These are phyloP conservation scores for Hordeum marinum DNA, from an alignment of 176 grass and related monocot species.

Conservation along the genomic window DNA sequence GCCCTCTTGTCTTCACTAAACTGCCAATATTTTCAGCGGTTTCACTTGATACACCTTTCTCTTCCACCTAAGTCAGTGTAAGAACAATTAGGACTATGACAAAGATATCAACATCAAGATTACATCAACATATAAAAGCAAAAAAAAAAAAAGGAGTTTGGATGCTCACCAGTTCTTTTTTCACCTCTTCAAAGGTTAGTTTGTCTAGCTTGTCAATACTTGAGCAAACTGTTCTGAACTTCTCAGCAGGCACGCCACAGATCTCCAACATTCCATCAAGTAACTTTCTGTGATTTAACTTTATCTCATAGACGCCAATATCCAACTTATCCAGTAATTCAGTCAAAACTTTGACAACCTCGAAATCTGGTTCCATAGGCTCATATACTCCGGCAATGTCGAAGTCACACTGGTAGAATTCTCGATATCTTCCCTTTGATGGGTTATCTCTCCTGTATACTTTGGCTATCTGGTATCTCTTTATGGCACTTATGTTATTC, in stretches of 20 bases:
- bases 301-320: constrained; percentile 90
- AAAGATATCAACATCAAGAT: constrained; percentile 1
- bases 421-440: constrained; percentile 89
- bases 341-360: constrained; percentile 86
- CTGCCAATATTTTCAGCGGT: constrained; percentile 77
- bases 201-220: constrained; percentile 98
- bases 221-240: constrained; percentile 98
- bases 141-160: background rate
- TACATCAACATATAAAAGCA: background rate
- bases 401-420: constrained; percentile 98
- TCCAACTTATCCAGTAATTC: constrained; percentile 86
- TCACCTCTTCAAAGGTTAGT: constrained; percentile 85
- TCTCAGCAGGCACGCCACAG: constrained; percentile 89
- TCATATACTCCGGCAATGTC: constrained; percentile 90
- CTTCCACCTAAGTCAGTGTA: constrained; percentile 57
- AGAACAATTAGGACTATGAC: background rate
- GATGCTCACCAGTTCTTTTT: constrained; percentile 80
- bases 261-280: constrained; percentile 96
- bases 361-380: constrained; percentile 89
- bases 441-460: constrained; percentile 99
- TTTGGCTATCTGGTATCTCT: constrained; percentile 97
- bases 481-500: constrained; percentile 78
- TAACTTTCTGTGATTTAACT: constrained; percentile 89
- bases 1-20: constrained; percentile 79
- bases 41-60: constrained; percentile 89